These are phyloP conservation scores for Epichloe elymi DNA, from an alignment of 2,329 filamentous ascomycete species.

Conservation along the genomic window DNA sequence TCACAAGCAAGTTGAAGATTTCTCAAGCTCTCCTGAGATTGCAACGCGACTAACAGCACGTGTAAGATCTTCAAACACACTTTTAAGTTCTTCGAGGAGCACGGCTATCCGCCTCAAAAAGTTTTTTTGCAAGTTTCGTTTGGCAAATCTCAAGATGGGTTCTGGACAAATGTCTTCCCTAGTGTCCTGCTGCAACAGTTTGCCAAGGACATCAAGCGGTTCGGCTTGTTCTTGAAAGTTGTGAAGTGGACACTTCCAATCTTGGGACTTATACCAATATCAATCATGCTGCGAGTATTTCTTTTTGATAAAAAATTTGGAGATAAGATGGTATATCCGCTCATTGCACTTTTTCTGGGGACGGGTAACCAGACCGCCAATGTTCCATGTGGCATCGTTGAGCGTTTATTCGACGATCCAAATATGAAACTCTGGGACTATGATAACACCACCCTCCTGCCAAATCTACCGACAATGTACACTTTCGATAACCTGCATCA, in stretches of 20 bases:
- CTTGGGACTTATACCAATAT: slow-evolving; percentile 49
- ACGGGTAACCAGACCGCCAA: slow-evolving; percentile 64
- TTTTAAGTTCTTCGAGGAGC: slow-evolving; percentile 48
- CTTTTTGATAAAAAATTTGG: slow-evolving; percentile 57
- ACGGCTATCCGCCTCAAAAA: slow-evolving; percentile 41
- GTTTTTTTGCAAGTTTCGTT: slow-evolving; percentile 51
- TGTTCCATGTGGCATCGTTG: slow-evolving; percentile 55
- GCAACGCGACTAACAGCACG: not conserved
- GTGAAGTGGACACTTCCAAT: slow-evolving; percentile 47
- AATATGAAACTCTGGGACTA: slow-evolving; percentile 49
- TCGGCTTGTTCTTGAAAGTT: slow-evolving; percentile 41
- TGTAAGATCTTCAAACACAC: slow-evolving; percentile 52
- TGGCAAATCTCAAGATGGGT: slow-evolving; percentile 42
- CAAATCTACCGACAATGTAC: slow-evolving; percentile 51
- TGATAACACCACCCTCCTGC: slow-evolving; percentile 38
- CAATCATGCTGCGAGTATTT: slow-evolving; percentile 52
- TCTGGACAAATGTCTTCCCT: slow-evolving; percentile 55
- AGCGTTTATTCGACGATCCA: slow-evolving; percentile 43
- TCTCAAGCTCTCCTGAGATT: not conserved
- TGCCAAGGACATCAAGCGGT: slow-evolving; percentile 41
- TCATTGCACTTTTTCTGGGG: slow-evolving; percentile 61
- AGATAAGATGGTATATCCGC: slow-evolving; percentile 56
- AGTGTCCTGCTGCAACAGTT: slow-evolving; percentile 43
- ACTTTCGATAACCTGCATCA: slow-evolving; percentile 49
- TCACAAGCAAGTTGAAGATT: slow-evolving; percentile 16